Base-by-base conservation (phyloP, 1,284 basidiomycete species). In the Microstroma glucosiphilum region DNA sequence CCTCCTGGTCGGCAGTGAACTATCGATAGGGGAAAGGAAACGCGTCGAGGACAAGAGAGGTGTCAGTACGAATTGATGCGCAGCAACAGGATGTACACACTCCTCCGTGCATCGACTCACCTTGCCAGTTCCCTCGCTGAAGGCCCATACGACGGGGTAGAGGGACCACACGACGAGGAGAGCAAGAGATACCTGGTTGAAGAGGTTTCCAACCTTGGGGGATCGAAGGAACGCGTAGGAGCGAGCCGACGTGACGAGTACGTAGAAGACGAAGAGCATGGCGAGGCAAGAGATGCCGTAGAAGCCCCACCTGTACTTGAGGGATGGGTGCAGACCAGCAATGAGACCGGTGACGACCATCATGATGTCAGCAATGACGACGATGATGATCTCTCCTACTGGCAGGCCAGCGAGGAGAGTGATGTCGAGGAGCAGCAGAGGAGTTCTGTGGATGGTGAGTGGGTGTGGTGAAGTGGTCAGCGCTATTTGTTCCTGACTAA, bases 311-410 rank as follows among this genome's bases (percentile, higher is more conserved):
- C 70, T 66, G 68, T 65, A 68, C 9, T 58, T 60, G 62, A 69
- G 67, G 67, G 60, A 59, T 4, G 71, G 71, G 65, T 73, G 71
- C 40, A 70, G 61, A n/a, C 68, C 71, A 19, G 66, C 70, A 23
- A 73, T 64, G 58, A 70, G 60, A 59, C 71, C 71, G 1, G 71
- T 73, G 48, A 68, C 64, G 42, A 73, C 71, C 71, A 73, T 73
- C 59, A 71, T 42, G 26, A 67, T 60, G 60, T 73, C 71, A 42
- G 67, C 71, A 46, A 71, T 51, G 30, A 73, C 61, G 43, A 69
- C 65, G 9, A 68, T 64, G 59, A 69, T 66, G 58, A 68, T 73
- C 66, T 73, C 71, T 58, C 65, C 71, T 17, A 69, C 66, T 55
- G 71, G 71, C 17, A 73, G 62, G 40, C 71, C 71, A 49, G 71